Percentiles rank a stretch among this genome's conserved stretches.
Conservation (phyloP, 352 stramenopile genomes). For the Globisporangium apiculatum region DNA sequence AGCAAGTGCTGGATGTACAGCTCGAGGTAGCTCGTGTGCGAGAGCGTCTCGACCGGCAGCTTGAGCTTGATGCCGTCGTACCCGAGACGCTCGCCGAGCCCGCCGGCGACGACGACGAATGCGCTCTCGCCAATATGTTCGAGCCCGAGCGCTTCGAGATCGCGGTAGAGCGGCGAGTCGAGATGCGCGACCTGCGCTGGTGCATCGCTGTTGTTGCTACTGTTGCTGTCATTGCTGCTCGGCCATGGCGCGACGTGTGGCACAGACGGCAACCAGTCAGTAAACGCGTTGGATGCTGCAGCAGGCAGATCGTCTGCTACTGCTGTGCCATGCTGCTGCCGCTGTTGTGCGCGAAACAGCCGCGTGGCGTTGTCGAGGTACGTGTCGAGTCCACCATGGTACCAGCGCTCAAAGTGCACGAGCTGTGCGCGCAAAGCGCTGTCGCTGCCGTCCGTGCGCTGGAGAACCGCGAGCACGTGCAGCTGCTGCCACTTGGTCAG, state of each 20-base stretch:
- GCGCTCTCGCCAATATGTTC: conserved; percentile 69
- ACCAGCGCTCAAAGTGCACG: conserved; percentile 58
- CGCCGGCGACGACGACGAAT: conserved; percentile 97
- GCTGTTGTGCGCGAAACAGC: conserved; percentile 26
- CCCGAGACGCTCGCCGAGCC: conserved; percentile 94
- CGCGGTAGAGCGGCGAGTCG: conserved; percentile 27
- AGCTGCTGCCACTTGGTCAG: conserved; percentile 33
- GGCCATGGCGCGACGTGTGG: conserved; percentile 7
- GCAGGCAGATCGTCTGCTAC: neutral
- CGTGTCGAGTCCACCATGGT: conserved; percentile 47
- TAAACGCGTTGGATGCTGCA: conserved; percentile 14
- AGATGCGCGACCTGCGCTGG: conserved; percentile 23
- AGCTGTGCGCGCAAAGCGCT: conserved; percentile 30
- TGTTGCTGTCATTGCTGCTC: conserved; percentile 6
- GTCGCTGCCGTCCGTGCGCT: neutral
- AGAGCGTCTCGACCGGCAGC: conserved; percentile 91
- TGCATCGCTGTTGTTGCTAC: conserved; percentile 5
- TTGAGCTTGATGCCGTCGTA: conserved; percentile 97
- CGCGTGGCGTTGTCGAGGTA: conserved; percentile 46
- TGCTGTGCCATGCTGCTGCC: too few species aligned
- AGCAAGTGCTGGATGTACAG: conserved; percentile 93
- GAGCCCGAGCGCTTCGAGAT: conserved; percentile 43
- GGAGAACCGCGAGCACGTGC: conserved; percentile 31
- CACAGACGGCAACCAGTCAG: conserved; percentile 44
- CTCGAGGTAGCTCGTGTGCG: conserved; percentile 88